A percentile compares a stretch with the other conserved stretches of the same genome.
Evolutionary conservation across 805 yeast genomes (phyloP).

Genomic region (Metschnikowia bowlesiae): DNA sequence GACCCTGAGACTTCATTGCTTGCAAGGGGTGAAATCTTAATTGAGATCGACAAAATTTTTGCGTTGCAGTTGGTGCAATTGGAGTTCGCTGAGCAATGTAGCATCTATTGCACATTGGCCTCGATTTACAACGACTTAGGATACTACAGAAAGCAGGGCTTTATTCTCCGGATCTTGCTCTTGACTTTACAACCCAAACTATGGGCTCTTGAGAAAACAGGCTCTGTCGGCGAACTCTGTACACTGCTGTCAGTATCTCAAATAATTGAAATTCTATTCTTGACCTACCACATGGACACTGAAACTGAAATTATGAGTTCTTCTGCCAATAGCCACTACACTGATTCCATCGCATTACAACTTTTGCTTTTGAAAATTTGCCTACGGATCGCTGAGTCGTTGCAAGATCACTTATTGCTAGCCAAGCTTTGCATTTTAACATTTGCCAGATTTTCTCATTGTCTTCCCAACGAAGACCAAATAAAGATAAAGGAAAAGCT

Average conservation of each 20-base stretch:
- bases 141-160: slow-evolving; percentile 61
- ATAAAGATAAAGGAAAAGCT: slow-evolving; percentile 32
- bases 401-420: slow-evolving; percentile 40
- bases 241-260: slow-evolving; percentile 23
- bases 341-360: slow-evolving; percentile 54
- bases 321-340: slow-evolving; percentile 21
- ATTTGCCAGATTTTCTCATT: slow-evolving; percentile 50
- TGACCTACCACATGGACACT: slow-evolving; percentile 50
- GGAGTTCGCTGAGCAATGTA: slow-evolving; percentile 47
- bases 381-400: slow-evolving; percentile 48
- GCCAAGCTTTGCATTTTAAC: slow-evolving; percentile 48
- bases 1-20: slow-evolving; percentile 15
- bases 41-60: slow-evolving; percentile 33
- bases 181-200: slow-evolving; percentile 45
- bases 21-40: slow-evolving; percentile 38
- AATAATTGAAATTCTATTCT: slow-evolving; percentile 46
- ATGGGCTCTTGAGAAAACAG: slow-evolving; percentile 6
- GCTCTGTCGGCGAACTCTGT: neutral
- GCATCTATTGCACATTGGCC: slow-evolving; percentile 63
- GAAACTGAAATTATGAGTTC: slow-evolving; percentile 25
- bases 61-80: slow-evolving; percentile 33
- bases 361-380: slow-evolving; percentile 51
- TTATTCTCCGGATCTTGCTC: slow-evolving; percentile 63
- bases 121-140: slow-evolving; percentile 58
- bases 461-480: slow-evolving; percentile 60